A percentile compares a stretch with the other conserved stretches of the same genome.
phyloP scores from a whole-genome alignment of 306 rosid species.

The Acmispon strigosus region DNA sequence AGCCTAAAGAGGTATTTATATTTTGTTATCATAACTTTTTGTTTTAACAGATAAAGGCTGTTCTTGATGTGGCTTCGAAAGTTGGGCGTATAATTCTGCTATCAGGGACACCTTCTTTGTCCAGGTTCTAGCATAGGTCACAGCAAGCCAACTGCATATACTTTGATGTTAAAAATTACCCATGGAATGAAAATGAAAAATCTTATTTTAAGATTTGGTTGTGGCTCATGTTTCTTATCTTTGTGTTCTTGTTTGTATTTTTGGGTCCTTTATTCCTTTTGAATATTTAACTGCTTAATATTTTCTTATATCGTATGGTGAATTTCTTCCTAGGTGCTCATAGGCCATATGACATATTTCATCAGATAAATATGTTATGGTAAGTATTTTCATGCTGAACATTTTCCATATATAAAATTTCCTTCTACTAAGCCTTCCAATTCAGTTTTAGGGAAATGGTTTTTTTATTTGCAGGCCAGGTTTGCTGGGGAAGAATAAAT shows the following conservation, averaged over 20 bases:
- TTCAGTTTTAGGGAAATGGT: constrained; percentile 16
- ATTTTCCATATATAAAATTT: constrained; percentile 5
- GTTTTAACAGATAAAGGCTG: constrained; percentile 60
- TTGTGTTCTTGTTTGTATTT: constrained; percentile 3
- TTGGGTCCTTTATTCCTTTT: constrained; percentile 1
- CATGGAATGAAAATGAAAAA: constrained; percentile 20
- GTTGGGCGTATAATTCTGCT: constrained; percentile 70
- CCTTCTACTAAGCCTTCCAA: constrained; percentile 1
- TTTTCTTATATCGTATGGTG: constrained; percentile 39
- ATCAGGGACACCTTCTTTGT: constrained; percentile 93
- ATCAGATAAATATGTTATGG: constrained; percentile 93
- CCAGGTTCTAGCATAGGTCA: constrained; percentile 66
- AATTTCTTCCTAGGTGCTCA: constrained; percentile 75
- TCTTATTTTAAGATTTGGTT: constrained; percentile 3
- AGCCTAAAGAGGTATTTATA: neutral
- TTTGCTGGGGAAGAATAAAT: constrained; percentile 73
- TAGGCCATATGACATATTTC: constrained; percentile 92
- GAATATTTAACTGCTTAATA: constrained; percentile 8
- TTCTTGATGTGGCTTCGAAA: constrained; percentile 77
- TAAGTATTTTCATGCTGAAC: constrained; percentile 39
- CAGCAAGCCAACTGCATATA: constrained; percentile 17
- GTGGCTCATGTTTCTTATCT: neutral
- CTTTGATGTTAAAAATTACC: neutral
- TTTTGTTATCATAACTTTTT: constrained; percentile 8
- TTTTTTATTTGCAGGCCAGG: constrained; percentile 74